These are phyloP conservation scores for Wickerhamiella siamensis DNA, from an alignment of 805 yeast species.

Conservation along the genomic window DNA sequence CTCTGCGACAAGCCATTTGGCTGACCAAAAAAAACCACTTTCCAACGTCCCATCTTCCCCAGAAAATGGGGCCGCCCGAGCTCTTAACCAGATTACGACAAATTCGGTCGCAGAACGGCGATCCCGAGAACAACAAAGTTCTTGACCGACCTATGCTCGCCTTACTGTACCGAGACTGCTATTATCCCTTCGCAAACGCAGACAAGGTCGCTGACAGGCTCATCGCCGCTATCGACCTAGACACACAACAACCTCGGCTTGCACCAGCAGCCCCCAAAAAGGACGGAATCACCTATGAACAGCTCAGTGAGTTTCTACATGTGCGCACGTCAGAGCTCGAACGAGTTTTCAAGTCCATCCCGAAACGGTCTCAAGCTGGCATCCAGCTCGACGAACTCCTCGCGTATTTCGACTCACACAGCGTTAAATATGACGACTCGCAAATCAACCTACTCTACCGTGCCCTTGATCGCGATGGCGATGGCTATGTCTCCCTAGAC, in stretches of 20 bases:
- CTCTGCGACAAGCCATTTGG: no score
- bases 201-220: constrained; percentile 2
- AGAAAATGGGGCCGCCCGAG: background rate
- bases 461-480: constrained; percentile 38
- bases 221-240: background rate
- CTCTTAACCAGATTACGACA: background rate
- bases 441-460: constrained; percentile 44
- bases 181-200: background rate
- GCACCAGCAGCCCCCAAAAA: background rate
- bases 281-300: background rate
- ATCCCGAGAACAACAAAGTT: background rate
- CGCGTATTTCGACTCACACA: constrained; percentile 44
- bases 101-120: background rate
- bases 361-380: background rate
- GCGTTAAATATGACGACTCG: constrained; percentile 37
- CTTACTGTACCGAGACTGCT: constrained; percentile 1
- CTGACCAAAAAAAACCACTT: background rate
- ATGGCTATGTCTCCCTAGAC: constrained; percentile 63
- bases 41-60: background rate
- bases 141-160: constrained; percentile 1
- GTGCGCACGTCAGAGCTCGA: constrained; percentile 4
- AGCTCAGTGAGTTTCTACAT: background rate
- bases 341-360: background rate
- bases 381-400: constrained; percentile 26
- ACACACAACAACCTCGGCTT: background rate